Percentiles rank a stretch among this genome's conserved stretches.
Evolutionary conservation across 208 protist genomes (phyloP).

Genomic region (Trypanosoma conorhini): DNA sequence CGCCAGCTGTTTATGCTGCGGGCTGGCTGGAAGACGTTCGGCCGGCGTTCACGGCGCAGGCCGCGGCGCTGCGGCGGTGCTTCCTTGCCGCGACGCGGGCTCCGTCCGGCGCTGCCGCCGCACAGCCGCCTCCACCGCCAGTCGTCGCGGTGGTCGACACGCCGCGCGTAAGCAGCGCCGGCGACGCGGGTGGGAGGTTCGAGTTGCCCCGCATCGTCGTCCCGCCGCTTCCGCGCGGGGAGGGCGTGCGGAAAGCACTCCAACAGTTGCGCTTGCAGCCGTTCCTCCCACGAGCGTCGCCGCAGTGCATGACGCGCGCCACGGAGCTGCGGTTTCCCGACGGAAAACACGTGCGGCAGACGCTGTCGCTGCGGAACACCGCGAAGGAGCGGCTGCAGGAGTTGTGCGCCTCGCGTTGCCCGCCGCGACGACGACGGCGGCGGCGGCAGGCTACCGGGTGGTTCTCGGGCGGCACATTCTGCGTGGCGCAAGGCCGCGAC

Average conservation of each 20-base stretch:
- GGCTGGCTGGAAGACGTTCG: neutral
- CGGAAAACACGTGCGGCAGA: constrained; percentile 19
- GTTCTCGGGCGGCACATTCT: neutral
- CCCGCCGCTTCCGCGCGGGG: neutral
- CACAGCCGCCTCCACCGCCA: neutral
- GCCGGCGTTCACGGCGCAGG: neutral
- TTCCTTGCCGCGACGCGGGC: neutral
- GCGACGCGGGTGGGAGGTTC: neutral
- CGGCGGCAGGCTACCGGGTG: neutral
- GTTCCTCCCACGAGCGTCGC: neutral
- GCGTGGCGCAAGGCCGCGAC: neutral
- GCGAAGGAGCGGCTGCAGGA: constrained; percentile 6
- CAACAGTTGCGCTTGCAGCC: neutral
- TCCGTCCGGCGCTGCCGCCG: neutral
- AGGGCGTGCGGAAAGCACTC: neutral
- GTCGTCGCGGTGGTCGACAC: neutral
- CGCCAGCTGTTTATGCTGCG: neutral
- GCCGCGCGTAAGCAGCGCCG: neutral
- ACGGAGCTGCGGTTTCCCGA: constrained; percentile 24
- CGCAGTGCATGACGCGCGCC: neutral
- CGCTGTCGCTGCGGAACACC: constrained; percentile 22
- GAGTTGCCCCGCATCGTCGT: constrained; percentile 1
- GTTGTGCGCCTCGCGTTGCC: neutral
- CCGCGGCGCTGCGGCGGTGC: neutral
- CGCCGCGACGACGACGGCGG: neutral